A percentile compares a stretch with the other conserved stretches of the same genome.
phyloP scores from a whole-genome alignment of 257 asterid genomes.

The Ligustrum vulgare region DNA sequence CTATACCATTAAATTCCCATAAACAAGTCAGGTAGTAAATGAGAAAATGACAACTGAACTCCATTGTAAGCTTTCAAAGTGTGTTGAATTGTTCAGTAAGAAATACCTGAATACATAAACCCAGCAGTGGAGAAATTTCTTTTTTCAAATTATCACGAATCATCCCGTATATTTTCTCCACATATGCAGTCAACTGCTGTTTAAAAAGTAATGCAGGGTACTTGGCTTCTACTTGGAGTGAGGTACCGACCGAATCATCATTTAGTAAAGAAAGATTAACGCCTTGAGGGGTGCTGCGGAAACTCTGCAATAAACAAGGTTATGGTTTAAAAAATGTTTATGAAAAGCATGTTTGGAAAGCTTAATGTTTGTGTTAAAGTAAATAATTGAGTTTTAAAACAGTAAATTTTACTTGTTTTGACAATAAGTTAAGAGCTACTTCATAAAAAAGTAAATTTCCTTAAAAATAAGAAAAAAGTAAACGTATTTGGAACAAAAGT shows the following conservation, averaged over 20 bases:
- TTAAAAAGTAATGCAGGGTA: constrained; percentile 96
- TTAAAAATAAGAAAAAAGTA: no score
- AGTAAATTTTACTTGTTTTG: not conserved
- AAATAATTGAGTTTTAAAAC: not conserved
- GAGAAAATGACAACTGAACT: constrained; percentile 17
- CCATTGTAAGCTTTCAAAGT: constrained; percentile 3
- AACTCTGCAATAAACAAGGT: constrained; percentile 55
- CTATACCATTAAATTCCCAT: constrained; percentile 37
- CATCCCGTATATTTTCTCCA: constrained; percentile 89
- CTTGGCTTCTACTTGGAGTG: constrained; percentile 94
- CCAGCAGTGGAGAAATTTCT: constrained; percentile 85
- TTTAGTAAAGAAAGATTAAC: constrained; percentile 64
- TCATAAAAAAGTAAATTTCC: not conserved
- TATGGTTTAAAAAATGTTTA: constrained; percentile 10
- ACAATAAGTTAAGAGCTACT: not conserved
- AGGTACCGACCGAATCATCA: constrained; percentile 57
- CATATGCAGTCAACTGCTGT: constrained; percentile 88
- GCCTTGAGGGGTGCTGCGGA: constrained; percentile 78
- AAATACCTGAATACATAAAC: constrained; percentile 90
- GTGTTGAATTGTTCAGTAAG: not conserved
- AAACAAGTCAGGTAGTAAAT: constrained; percentile 1
- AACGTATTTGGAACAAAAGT: not conserved
- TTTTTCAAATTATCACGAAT: constrained; percentile 85
- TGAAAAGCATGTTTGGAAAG: not conserved
- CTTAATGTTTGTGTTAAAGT: not conserved